These are phyloP conservation scores for Aphanomyces invadans DNA, from an alignment of 352 stramenopile genomes.

Conservation along the genomic window DNA sequence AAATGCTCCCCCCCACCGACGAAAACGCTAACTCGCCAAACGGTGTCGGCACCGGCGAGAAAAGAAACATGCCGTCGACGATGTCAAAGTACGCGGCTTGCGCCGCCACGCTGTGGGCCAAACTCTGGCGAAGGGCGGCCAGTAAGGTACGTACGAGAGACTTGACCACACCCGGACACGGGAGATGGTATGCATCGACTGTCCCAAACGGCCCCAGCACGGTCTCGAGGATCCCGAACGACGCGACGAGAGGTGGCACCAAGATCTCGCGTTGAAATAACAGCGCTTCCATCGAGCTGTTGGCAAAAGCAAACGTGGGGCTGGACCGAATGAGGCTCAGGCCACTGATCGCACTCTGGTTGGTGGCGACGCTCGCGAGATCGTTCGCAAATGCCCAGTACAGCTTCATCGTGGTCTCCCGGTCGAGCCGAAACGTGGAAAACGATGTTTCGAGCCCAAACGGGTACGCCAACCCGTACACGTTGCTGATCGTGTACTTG, in stretches of 20 bases:
- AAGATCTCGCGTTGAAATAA: background rate
- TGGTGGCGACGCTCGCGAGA: background rate
- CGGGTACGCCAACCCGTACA: background rate
- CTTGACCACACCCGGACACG: background rate
- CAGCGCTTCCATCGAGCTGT: background rate
- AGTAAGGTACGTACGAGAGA: background rate
- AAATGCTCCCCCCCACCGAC: background rate
- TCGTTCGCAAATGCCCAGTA: slow-evolving; percentile 17
- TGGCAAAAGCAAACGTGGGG: slow-evolving; percentile 1
- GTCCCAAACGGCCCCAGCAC: slow-evolving; percentile 1
- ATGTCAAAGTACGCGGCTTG: background rate
- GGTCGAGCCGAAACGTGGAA: background rate
- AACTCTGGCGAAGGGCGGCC: background rate
- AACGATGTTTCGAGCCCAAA: background rate
- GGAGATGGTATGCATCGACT: background rate
- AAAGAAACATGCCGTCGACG: background rate
- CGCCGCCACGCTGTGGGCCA: background rate
- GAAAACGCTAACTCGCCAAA: background rate
- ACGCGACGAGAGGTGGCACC: background rate
- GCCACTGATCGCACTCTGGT: background rate
- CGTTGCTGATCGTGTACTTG: background rate
- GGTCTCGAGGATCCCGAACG: background rate
- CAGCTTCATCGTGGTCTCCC: slow-evolving; percentile 7
- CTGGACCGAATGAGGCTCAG: background rate
- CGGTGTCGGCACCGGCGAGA: background rate